Evolutionary conservation across 345 rosid genomes (phyloP), one percentile per base, ranked within the genome.

Genomic region (Pistacia atlantica): DNA sequence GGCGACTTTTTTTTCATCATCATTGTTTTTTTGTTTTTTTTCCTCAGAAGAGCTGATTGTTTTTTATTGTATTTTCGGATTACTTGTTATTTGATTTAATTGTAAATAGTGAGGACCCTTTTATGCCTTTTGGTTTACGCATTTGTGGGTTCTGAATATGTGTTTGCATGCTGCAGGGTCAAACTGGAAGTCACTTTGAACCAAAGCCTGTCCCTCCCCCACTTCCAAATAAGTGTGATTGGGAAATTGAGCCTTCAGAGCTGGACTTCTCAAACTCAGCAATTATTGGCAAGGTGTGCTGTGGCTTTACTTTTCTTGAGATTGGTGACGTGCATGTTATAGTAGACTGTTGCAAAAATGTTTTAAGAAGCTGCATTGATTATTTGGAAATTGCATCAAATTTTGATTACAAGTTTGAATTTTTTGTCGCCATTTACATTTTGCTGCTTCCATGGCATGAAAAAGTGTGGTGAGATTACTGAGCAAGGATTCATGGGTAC

Each of bases 181-280:
- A 96, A 91, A 93, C 81, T 59, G 99, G 99, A 75, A 96, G 99
- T 82, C 99, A 96, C 77, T 92, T 93, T 85, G 99, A 96, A 74
- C 97, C 97, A 76, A 96, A 89, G 87, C 94, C 97, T 71, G 98
- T 96, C 81, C 88, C 91, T 11, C 99, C 99, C 18, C 98, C 99
- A 48, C 85, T 88, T 73, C 93, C 99, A 35, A 96, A 96, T 81
- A 96, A 96, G 84, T 93, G 98, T 88, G 99, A 96, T 80, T 96
- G 99, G 98, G 99, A 96, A 89, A 87, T 96, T 67, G 99, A 96
- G 59, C 99, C 98, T 33, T 79, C 97, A 49, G 99, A 96, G 88
- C 86, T 96, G 59, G 97, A 96, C 83, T 96, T 96, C 81, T 89
- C 99, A 11, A 91, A 83, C 79, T 89, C 94, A 1, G 72, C 82